Evolutionary conservation across 106 monocot genomes (phyloP).

Genomic region (Allium sativum): DNA sequence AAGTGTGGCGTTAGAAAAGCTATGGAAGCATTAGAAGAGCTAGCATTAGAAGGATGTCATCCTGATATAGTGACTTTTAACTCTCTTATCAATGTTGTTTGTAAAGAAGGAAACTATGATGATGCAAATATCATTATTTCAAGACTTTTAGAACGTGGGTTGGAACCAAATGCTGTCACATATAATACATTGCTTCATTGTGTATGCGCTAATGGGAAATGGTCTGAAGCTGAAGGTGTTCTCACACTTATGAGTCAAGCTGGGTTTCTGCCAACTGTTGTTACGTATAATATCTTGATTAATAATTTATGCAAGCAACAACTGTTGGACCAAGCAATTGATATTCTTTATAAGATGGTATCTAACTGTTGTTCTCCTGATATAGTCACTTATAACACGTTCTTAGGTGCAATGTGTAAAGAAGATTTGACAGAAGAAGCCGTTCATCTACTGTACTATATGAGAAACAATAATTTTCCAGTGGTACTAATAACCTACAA

Average conservation of each 20-base stretch:
- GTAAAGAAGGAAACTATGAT: constrained; percentile 44
- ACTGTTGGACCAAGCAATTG: constrained; percentile 55
- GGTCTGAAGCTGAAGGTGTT: constrained; percentile 51
- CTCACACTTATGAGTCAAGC: constrained; percentile 44
- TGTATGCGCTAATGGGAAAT: constrained; percentile 42
- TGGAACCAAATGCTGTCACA: constrained; percentile 60
- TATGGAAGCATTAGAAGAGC: constrained; percentile 45
- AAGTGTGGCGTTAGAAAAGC: constrained; percentile 31
- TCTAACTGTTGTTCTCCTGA: constrained; percentile 49
- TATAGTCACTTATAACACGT: constrained; percentile 79
- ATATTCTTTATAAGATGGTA: constrained; percentile 58
- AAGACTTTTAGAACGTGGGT: constrained; percentile 33
- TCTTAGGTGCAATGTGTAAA: constrained; percentile 63
- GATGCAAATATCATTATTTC: constrained; percentile 29
- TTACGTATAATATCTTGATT: constrained; percentile 78
- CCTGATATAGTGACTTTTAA: constrained; percentile 75
- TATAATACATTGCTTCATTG: constrained; percentile 77
- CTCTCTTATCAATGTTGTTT: constrained; percentile 48
- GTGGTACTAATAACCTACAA: constrained; percentile 54
- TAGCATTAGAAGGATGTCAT: constrained; percentile 56
- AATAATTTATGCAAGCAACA: constrained; percentile 57
- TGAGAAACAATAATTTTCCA: constrained; percentile 23
- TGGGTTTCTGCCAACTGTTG: constrained; percentile 37
- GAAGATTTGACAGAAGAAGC: constrained; percentile 54
- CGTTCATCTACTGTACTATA: constrained; percentile 26